A percentile compares a stretch with the other conserved stretches of the same genome.
These are phyloP conservation scores for Platanthera guangdongensis DNA, from an alignment of 106 monocot species.

Conservation along the genomic window DNA sequence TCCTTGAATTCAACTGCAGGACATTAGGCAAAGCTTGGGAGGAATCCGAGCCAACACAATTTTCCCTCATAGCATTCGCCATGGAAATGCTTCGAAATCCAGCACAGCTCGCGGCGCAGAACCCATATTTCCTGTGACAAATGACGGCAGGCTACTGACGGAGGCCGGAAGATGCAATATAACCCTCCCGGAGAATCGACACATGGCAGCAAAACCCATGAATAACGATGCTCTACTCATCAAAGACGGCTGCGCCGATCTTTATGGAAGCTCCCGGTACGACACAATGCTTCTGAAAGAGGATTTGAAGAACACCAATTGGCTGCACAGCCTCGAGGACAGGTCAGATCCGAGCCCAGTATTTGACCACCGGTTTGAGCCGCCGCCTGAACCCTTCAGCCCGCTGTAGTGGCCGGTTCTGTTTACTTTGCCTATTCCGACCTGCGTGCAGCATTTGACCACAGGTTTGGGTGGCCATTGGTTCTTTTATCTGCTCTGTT, in stretches of 20 bases:
- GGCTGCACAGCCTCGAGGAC: slow-evolving; percentile 81
- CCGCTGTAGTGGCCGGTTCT: slow-evolving; percentile 14
- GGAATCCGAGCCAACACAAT: slow-evolving; percentile 69
- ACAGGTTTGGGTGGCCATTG: neutral
- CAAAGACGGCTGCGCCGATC: slow-evolving; percentile 49
- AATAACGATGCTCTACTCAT: slow-evolving; percentile 26
- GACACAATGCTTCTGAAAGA: slow-evolving; percentile 81
- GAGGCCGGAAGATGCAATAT: slow-evolving; percentile 18
- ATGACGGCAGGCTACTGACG: slow-evolving; percentile 9
- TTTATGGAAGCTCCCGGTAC: slow-evolving; percentile 66
- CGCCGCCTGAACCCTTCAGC: slow-evolving; percentile 76
- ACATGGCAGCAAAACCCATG: slow-evolving; percentile 16
- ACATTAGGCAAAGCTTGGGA: slow-evolving; percentile 71
- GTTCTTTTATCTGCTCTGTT: neutral
- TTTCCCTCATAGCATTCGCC: slow-evolving; percentile 86
- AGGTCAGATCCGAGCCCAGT: slow-evolving; percentile 64
- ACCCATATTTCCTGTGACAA: slow-evolving; percentile 17
- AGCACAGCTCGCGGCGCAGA: slow-evolving; percentile 38
- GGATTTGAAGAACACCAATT: slow-evolving; percentile 78
- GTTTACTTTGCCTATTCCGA: neutral
- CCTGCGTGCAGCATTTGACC: neutral
- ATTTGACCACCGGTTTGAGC: slow-evolving; percentile 89
- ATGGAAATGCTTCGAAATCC: slow-evolving; percentile 27
- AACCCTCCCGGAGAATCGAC: slow-evolving; percentile 20
- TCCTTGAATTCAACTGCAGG: slow-evolving; percentile 28